Evolutionary conservation across 441 rosid species (phyloP).

Genomic region (Adansonia madagascariensis): DNA sequence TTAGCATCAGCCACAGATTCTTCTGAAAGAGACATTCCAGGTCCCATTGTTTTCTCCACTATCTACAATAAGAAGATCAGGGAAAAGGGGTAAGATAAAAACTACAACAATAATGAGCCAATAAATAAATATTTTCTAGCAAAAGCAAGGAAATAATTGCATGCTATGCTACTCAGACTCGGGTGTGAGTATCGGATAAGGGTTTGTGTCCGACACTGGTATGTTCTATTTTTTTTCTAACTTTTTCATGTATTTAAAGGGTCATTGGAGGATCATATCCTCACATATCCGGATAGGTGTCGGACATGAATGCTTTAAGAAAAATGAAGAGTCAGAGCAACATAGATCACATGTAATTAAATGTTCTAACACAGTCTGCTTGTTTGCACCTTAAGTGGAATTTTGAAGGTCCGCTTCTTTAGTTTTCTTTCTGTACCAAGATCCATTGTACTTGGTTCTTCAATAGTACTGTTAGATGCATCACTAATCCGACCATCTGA

Average conservation of each 20-base stretch:
- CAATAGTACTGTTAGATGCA: conserved; percentile 44
- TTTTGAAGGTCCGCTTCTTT: conserved; percentile 79
- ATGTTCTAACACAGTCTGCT: conserved; percentile 7
- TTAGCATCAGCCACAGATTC: conserved; percentile 73
- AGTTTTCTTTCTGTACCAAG: conserved; percentile 74
- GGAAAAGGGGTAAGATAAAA: conserved; percentile 8
- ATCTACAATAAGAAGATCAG: conserved; percentile 49
- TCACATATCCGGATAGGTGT: no score
- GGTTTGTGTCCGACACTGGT: no score
- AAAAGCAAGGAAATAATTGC: neutral
- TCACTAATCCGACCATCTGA: conserved; percentile 46
- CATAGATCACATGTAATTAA: neutral
- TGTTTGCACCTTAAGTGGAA: conserved; percentile 75
- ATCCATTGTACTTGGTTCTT: conserved; percentile 55
- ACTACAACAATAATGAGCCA: neutral
- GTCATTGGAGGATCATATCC: no score
- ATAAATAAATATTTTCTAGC: neutral
- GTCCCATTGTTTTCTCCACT: conserved; percentile 78
- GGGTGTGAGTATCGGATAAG: no score
- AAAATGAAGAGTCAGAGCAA: no score
- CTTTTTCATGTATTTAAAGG: no score
- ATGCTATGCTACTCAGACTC: no score
- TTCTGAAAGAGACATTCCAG: conserved; percentile 68
- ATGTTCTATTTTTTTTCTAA: no score
- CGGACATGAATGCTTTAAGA: no score